Base-by-base conservation (phyloP, 208 protist genomes). In the Zelonia costaricensis region DNA sequence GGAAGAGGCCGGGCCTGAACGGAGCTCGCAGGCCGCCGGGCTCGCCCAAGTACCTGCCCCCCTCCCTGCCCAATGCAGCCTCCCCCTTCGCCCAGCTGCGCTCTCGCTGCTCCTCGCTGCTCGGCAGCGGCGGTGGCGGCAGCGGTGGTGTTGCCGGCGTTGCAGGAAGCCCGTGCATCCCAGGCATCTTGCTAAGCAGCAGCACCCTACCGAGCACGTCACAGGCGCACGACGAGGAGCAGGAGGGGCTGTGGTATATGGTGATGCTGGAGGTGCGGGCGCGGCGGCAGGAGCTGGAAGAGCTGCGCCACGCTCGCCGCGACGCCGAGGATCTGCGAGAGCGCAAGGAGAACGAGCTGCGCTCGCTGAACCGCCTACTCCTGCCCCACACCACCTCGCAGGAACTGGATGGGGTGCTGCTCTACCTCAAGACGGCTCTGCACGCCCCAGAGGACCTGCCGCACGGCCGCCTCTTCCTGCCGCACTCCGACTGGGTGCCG, bases 261-360 rank as follows among this genome's bases (percentile, higher is more conserved):
- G 64, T 71, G 42, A 69, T 80, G 69, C 58, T 92, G 9, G 88
- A 94, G 66, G 61, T 86, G 36, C 81, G 76, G 35, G 84, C 88
- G 35, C 78, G 78, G 51, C 59, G 74, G 61, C 61, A 64, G 44
- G 84, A 92, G 49, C 75, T 92, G n/a, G 59, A 68, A 20, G 80
- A 92, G 12, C 46, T 84, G 16, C 57, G 69, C 6, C 36, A 76
- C 18, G 72, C 71, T 7, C 43, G 75, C 18, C 64, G 38, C 31
- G 68, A 52, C 27, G 71, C 80, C n/a, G 81, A 89, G 53, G 80
- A 91, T 5, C 25, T 64, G 20, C 55, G 60, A 12, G 45, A 56
- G 31, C n/a, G 38, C 10, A 40, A 58, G 8, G 59, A 70, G 30
- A 59, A 70, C 39, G 66, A 69, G 35, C 58, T 91, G 51, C 57